A percentile compares a stretch with the other conserved stretches of the same genome.
Conservation (phyloP, 768 basidiomycete genomes). For the Chlorophyllum brunneum region DNA sequence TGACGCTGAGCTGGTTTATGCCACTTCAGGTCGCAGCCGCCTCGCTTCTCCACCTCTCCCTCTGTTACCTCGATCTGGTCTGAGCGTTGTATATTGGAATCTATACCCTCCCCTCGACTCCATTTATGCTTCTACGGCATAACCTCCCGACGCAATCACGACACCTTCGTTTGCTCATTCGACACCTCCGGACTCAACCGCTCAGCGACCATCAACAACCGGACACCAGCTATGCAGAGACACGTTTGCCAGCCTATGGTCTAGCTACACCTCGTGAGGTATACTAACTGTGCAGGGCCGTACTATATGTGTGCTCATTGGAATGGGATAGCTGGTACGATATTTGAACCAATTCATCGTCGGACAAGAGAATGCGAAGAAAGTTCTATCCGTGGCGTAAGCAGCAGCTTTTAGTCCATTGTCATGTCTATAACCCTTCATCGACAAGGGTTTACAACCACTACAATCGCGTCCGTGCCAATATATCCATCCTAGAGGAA, state of each 20-base stretch:
- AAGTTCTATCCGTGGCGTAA: slow-evolving; percentile 90
- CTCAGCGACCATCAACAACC: slow-evolving; percentile 35
- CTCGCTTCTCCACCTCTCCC: neutral
- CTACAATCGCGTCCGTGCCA: slow-evolving; percentile 83
- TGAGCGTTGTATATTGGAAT: neutral
- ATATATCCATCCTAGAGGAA: slow-evolving; percentile 47
- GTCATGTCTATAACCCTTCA: neutral
- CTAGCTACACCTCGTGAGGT: slow-evolving; percentile 57
- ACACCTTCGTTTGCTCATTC: slow-evolving; percentile 18
- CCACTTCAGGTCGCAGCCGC: slow-evolving; percentile 56
- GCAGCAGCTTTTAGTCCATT: slow-evolving; percentile 25
- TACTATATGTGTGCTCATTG: neutral
- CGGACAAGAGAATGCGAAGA: slow-evolving; percentile 91
- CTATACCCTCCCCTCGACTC: neutral
- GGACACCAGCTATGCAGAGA: slow-evolving; percentile 13
- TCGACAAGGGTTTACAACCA: slow-evolving; percentile 83
- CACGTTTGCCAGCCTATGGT: slow-evolving; percentile 35
- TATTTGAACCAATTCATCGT: slow-evolving; percentile 89
- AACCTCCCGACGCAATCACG: neutral
- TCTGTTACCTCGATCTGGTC: neutral
- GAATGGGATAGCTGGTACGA: slow-evolving; percentile 59
- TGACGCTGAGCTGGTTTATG: slow-evolving; percentile 66
- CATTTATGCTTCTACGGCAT: slow-evolving; percentile 11
- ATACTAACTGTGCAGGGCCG: neutral
- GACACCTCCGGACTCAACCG: slow-evolving; percentile 54